Percentiles rank a stretch among this genome's conserved stretches.
Conservation (phyloP, 352 stramenopile species). For the Phytophthora uliginosa region DNA sequence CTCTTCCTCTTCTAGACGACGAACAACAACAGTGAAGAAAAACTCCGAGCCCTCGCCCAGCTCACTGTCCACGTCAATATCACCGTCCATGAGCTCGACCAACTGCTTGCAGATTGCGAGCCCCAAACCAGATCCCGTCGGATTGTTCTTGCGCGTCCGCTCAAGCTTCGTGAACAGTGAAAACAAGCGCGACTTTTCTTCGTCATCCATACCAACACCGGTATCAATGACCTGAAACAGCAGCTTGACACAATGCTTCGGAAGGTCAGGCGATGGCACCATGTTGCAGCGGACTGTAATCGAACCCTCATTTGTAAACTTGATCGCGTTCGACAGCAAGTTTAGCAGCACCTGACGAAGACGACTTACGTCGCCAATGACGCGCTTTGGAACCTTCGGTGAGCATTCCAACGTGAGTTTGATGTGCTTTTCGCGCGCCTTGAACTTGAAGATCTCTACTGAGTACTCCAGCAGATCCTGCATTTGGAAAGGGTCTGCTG, state of each 20-base stretch:
- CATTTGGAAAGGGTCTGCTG: conserved; percentile 82
- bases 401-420: conserved; percentile 76
- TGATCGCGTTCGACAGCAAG: conserved; percentile 82
- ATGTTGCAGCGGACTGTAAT: conserved; percentile 74
- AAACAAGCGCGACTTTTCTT: conserved; percentile 73
- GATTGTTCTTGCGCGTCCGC: conserved; percentile 75
- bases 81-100: conserved; percentile 76
- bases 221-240: conserved; percentile 81
- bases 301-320: conserved; percentile 80
- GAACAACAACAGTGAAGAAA: conserved; percentile 74
- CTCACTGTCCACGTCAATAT: conserved; percentile 79
- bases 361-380: conserved; percentile 72
- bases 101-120: conserved; percentile 83
- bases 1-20: conserved; percentile 63
- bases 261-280: conserved; percentile 62
- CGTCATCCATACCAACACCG: conserved; percentile 71
- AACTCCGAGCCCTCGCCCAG: conserved; percentile 74
- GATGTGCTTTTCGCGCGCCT: conserved; percentile 84
- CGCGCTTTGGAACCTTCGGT: conserved; percentile 59
- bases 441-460: conserved; percentile 88
- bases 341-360: conserved; percentile 82
- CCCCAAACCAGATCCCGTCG: conserved; percentile 69
- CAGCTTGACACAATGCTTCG: conserved; percentile 69
- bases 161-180: conserved; percentile 77
- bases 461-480: conserved; percentile 79